phyloP scores from a whole-genome alignment of 78 protist genomes.

The Mantamonas sphyraenae region DNA sequence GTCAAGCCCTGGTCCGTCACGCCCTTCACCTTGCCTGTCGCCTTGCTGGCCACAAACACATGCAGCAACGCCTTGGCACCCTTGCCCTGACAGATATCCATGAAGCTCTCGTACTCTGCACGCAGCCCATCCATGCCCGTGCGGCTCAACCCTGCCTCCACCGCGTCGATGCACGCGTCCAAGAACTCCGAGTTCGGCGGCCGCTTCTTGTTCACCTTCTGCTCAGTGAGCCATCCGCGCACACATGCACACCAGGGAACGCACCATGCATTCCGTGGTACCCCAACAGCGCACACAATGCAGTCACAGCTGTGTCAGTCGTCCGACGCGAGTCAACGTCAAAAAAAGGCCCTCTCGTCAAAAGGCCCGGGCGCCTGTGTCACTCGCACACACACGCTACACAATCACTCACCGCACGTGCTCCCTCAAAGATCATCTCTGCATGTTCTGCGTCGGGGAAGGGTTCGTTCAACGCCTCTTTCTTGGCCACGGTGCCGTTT shows the following conservation, averaged over 20 bases:
- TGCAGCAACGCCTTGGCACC: constrained; percentile 1
- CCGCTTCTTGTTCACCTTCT: background rate
- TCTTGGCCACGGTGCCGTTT: background rate
- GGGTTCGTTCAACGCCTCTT: background rate
- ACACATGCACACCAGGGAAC: too few species aligned
- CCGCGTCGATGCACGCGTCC: background rate
- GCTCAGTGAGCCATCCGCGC: too few species aligned
- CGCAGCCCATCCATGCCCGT: background rate
- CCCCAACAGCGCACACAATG: too few species aligned
- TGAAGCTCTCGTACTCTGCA: background rate
- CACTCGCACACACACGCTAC: background rate
- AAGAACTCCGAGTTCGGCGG: background rate
- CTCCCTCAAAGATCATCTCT: background rate
- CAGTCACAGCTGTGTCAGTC: too few species aligned
- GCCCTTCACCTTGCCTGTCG: constrained; percentile 5
- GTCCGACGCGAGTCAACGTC: too few species aligned
- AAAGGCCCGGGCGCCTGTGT: too few species aligned
- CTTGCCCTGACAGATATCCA: background rate
- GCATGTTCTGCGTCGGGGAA: background rate
- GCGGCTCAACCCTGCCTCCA: background rate
- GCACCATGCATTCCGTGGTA: too few species aligned
- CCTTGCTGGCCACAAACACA: constrained; percentile 13
- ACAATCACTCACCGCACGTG: background rate
- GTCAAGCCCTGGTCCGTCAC: constrained; percentile 15
- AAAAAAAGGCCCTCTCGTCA: too few species aligned